Base-by-base conservation (phyloP, 768 basidiomycete species). In the Lactarius evosmus region DNA sequence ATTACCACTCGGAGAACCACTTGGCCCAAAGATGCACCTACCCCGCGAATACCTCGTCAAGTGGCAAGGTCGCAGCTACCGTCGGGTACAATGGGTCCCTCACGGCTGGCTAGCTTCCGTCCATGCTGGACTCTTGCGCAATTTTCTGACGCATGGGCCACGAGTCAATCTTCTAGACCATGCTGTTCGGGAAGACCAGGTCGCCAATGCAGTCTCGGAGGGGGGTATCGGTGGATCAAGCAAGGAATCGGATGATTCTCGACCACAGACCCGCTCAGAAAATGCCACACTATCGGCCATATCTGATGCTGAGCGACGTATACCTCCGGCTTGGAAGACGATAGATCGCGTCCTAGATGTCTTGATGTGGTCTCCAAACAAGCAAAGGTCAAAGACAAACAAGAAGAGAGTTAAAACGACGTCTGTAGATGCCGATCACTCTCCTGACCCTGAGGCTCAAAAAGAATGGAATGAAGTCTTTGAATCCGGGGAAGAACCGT, bases 41-140 rank as follows among this genome's bases (percentile, higher is more conserved):
- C 92, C 91, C n/a, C 78, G 95, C 50, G 93, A 96, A 74, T 98
- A 98, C 72, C 84, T 98, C 14, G 85, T 98, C 60, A 98, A 98
- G 73, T 98, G 94, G 93, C 74, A 74, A 9, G 85, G 80, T 44
- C 77, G 88, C 51, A 91, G 93, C 67, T 98, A 91, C 74, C 79
- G 89, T 58, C 83, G 88, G 49, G 77, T 83, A 12, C 82, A 89
- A 72, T 98, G 95, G 95, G 93, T 97, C 2, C 89, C 93, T 33
- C 95, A 98, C 69, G 86, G 89, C 79, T 98, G 93, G 93, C 78
- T 97, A 2, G 77, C 86, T 33, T 83, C 88, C 11, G 86, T 83
- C n/a, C 78, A 84, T 57, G 72, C 75, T n/a, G 71, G 74, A 12
- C 91, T 87, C 71, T 76, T 97, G 63, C 89, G 87, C 68, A 83